phyloP scores from a whole-genome alignment of 495 filamentous ascomycete species.

The Annulohypoxylon maeteangense region DNA sequence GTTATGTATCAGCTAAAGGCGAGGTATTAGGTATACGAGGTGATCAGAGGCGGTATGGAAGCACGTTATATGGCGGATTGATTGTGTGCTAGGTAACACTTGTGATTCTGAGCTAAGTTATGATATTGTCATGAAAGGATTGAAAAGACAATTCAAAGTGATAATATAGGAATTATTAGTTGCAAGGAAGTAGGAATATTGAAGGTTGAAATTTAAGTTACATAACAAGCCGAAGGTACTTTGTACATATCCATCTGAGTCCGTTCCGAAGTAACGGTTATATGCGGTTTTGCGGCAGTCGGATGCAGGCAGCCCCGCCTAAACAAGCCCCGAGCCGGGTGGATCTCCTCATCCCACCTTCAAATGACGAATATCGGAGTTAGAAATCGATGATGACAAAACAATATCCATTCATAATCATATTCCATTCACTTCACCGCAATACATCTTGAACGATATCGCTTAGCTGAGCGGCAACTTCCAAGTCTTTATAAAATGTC shows the following conservation, averaged over 20 bases:
- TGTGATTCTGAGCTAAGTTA: background rate
- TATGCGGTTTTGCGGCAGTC: slow-evolving; percentile 28
- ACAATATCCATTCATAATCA: slow-evolving; percentile 14
- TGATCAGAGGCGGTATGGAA: slow-evolving; percentile 5
- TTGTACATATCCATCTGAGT: background rate
- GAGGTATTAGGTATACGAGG: slow-evolving; percentile 1
- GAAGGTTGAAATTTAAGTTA: background rate
- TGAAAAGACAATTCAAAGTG: background rate
- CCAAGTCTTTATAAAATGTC: slow-evolving; percentile 1
- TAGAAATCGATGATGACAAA: slow-evolving; percentile 41
- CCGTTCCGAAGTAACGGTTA: slow-evolving; percentile 9
- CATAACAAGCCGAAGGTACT: background rate
- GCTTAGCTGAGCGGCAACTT: background rate
- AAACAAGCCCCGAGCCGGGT: slow-evolving; percentile 26
- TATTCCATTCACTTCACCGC: slow-evolving; percentile 2
- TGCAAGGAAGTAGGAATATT: background rate
- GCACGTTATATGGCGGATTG: slow-evolving; percentile 6
- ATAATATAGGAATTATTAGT: background rate
- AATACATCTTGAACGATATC: slow-evolving; percentile 9
- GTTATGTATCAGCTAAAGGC: background rate
- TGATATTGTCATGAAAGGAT: background rate
- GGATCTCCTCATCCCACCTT: slow-evolving; percentile 41
- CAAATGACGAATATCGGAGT: slow-evolving; percentile 41
- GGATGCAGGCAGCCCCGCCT: slow-evolving; percentile 18
- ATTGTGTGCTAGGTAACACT: background rate